Evolutionary conservation across 768 basidiomycete species (phyloP).

Genomic region (Leccinum fibrillosum): DNA sequence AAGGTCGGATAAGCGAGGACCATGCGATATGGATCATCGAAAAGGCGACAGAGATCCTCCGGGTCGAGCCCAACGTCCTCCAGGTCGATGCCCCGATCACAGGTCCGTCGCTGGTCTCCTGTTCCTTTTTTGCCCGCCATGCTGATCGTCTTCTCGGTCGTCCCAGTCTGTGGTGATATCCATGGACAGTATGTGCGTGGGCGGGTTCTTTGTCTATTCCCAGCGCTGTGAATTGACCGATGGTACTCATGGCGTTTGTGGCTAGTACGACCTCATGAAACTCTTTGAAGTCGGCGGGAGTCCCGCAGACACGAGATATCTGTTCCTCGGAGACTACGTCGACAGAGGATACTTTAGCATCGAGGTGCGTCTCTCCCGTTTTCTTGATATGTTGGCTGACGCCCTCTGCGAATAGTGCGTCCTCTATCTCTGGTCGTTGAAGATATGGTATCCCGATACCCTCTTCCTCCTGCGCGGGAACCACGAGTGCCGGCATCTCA

Average conservation of each 20-base stretch:
- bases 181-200: constrained; percentile 95
- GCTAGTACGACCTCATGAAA: constrained; percentile 91
- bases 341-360: constrained; percentile 94
- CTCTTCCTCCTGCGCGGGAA: constrained; percentile 96
- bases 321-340: constrained; percentile 92
- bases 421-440: constrained; percentile 94
- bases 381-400: constrained; percentile 1
- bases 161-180: constrained; percentile 95
- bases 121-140: neutral
- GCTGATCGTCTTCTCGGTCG: constrained; percentile 6
- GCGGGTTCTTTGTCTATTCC: constrained; percentile 4
- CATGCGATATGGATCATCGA: constrained; percentile 94
- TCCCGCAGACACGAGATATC: constrained; percentile 89
- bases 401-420: constrained; percentile 64
- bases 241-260: neutral
- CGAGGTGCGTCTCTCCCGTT: constrained; percentile 51
- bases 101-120: constrained; percentile 42
- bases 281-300: constrained; percentile 92
- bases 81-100: constrained; percentile 98
- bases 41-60: constrained; percentile 80
- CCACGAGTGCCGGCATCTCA: constrained; percentile 97
- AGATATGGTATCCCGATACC: constrained; percentile 99
- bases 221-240: constrained; percentile 16
- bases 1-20: constrained; percentile 89
- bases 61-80: constrained; percentile 84